Evolutionary conservation across 1,284 basidiomycete species (phyloP).

Genomic region (Apiotrichum sp.): DNA sequence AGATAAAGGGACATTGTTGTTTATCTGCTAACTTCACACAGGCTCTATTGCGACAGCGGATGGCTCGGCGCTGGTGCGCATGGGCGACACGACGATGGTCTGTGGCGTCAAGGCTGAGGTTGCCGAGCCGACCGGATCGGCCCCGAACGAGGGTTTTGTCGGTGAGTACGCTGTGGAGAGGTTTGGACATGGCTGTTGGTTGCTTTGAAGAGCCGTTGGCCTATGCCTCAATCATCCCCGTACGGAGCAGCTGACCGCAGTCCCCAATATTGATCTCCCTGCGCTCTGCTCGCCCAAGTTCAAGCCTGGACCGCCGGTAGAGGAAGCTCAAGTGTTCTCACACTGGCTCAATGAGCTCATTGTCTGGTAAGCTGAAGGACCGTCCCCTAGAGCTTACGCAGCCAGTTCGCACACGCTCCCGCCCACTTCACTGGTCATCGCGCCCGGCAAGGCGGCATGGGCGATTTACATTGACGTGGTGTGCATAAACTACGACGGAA

Average conservation of each 20-base stretch:
- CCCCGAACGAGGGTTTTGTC: constrained; percentile 69
- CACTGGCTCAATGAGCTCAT: constrained; percentile 72
- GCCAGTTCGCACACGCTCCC: constrained; percentile 63
- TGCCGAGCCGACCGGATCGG: constrained; percentile 73
- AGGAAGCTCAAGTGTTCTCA: constrained; percentile 84
- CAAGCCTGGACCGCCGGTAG: constrained; percentile 86
- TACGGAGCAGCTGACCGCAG: constrained; percentile 40
- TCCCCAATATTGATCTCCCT: constrained; percentile 83
- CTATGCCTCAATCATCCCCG: no score
- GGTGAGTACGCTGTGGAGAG: constrained; percentile 52
- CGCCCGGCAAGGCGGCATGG: constrained; percentile 75
- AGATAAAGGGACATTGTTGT: no score
- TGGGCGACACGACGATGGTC: constrained; percentile 83
- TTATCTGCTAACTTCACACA: constrained; percentile 22
- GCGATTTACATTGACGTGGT: constrained; percentile 87
- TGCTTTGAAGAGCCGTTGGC: no score
- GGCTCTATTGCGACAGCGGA: constrained; percentile 86
- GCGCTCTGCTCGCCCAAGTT: constrained; percentile 88
- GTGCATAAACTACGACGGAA: constrained; percentile 96
- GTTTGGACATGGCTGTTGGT: no score
- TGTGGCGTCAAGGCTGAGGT: constrained; percentile 94
- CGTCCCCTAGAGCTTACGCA: neutral
- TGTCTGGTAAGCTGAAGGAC: constrained; percentile 52
- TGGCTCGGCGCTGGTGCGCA: constrained; percentile 79
- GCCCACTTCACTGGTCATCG: constrained; percentile 67